Evolutionary conservation across 495 filamentous ascomycete species (phyloP).

Genomic region (Aspergillus indologenus): DNA sequence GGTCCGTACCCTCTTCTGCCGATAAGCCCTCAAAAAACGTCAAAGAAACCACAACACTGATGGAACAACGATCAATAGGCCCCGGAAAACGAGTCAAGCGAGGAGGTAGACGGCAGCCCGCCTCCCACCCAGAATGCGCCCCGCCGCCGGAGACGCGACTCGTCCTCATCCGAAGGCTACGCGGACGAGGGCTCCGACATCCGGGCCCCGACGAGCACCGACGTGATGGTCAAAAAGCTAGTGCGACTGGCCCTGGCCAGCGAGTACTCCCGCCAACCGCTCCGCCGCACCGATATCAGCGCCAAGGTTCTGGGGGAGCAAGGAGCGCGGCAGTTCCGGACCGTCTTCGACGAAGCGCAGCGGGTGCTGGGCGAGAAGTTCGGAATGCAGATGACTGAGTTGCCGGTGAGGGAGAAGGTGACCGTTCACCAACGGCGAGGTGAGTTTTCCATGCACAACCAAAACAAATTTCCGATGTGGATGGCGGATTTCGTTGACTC

Average conservation of each 20-base stretch:
- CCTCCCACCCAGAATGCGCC: constrained; percentile 5
- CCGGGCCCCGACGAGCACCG: constrained; percentile 42
- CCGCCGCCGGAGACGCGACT: constrained; percentile 5
- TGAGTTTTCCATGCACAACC: constrained; percentile 34
- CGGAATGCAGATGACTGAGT: constrained; percentile 83
- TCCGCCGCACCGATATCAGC: constrained; percentile 73
- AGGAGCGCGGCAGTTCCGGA: constrained; percentile 57
- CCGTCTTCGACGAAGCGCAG: constrained; percentile 67
- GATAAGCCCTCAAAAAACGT: not conserved
- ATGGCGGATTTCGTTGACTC: not conserved
- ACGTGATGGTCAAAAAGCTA: constrained; percentile 80
- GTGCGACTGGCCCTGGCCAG: constrained; percentile 86
- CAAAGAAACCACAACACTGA: not conserved
- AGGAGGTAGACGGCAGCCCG: constrained; percentile 1
- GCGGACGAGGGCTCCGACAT: constrained; percentile 24
- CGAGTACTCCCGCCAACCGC: constrained; percentile 77
- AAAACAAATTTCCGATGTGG: not conserved
- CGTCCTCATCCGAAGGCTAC: constrained; percentile 5
- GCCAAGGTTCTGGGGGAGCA: constrained; percentile 56
- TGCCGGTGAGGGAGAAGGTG: constrained; percentile 76
- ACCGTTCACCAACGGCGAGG: constrained; percentile 72
- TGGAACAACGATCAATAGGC: not conserved
- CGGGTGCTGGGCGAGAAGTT: constrained; percentile 60
- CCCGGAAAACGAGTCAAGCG: constrained; percentile 9
- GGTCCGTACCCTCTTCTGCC: constrained; percentile 23